Percentiles rank a stretch among this genome's conserved stretches.
These are phyloP conservation scores for Penicillium flavigenum DNA, from an alignment of 495 filamentous ascomycete genomes.

Conservation along the genomic window DNA sequence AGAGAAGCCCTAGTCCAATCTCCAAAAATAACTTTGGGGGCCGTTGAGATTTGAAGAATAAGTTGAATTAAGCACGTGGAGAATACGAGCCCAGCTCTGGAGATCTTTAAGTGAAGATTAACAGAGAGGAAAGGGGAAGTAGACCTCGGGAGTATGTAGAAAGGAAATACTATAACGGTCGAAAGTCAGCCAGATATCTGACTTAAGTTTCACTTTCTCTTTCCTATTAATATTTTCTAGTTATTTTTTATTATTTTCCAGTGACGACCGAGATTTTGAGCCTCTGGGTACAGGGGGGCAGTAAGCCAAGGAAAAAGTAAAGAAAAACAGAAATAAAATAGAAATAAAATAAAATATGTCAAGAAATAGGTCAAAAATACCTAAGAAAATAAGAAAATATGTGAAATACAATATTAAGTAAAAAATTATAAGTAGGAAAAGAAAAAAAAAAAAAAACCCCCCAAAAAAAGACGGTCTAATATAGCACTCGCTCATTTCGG, in stretches of 20 bases:
- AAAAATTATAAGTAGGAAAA: not conserved
- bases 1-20: not conserved
- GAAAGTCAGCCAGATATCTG: constrained; percentile 9
- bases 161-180: not conserved
- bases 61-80: constrained; percentile 24
- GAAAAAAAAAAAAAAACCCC: not conserved
- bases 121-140: not conserved
- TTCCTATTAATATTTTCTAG: constrained; percentile 9
- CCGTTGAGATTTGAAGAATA: constrained; percentile 6
- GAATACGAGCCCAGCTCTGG: constrained; percentile 18
- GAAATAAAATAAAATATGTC: not conserved
- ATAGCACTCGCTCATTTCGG: constrained; percentile 8
- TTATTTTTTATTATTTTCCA: constrained; percentile 13
- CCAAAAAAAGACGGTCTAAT: constrained; percentile 1
- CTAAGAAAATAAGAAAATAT: no score
- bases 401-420: no score
- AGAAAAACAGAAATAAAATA: not conserved
- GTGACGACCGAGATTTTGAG: constrained; percentile 29
- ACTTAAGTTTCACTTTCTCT: not conserved
- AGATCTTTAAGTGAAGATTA: not conserved
- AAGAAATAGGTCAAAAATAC: not conserved
- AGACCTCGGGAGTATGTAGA: not conserved
- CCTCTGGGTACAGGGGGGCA: constrained; percentile 21
- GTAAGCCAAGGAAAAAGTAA: not conserved
- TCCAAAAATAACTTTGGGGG: constrained; percentile 21